phyloP scores from a whole-genome alignment of 2,329 filamentous ascomycete species.

The Diplocarpon mali region DNA sequence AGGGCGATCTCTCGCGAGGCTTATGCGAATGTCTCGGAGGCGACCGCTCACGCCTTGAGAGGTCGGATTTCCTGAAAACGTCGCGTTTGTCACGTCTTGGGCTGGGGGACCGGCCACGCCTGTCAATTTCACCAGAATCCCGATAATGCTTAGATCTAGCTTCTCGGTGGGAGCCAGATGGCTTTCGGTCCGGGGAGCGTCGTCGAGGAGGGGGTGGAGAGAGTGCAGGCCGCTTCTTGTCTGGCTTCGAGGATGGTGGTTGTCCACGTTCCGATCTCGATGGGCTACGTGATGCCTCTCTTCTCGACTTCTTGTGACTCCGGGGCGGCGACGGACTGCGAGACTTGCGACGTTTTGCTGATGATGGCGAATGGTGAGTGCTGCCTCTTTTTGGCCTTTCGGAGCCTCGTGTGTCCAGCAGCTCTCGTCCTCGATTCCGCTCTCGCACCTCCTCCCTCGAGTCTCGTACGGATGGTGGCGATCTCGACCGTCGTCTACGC shows the following conservation, averaged over 20 bases:
- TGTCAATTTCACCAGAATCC: constrained; percentile 19
- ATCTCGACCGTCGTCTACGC: constrained; percentile 23
- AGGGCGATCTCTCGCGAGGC: constrained; percentile 16
- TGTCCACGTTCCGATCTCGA: constrained; percentile 17
- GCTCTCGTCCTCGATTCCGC: constrained; percentile 27
- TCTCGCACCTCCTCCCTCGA: constrained; percentile 26
- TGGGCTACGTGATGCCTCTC: constrained; percentile 25
- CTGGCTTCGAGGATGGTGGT: constrained; percentile 16
- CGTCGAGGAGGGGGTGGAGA: constrained; percentile 23
- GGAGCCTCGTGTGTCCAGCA: constrained; percentile 27
- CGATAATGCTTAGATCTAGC: constrained; percentile 19
- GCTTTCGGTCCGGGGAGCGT: constrained; percentile 20
- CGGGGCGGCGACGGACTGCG: constrained; percentile 26
- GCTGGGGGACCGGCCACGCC: constrained; percentile 23
- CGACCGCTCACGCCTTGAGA: constrained; percentile 3
- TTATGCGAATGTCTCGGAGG: constrained; percentile 8
- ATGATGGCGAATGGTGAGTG: constrained; percentile 24
- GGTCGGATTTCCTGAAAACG: constrained; percentile 1
- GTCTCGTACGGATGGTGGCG: constrained; percentile 18
- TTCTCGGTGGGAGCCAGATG: constrained; percentile 14
- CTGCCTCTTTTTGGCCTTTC: constrained; percentile 24
- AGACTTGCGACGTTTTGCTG: constrained; percentile 26
- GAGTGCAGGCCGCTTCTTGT: constrained; percentile 20
- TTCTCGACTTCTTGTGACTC: constrained; percentile 25
- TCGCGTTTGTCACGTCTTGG: constrained; percentile 17